phyloP scores from a whole-genome alignment of 2,329 filamentous ascomycete genomes.

The Aspergillus sp. region DNA sequence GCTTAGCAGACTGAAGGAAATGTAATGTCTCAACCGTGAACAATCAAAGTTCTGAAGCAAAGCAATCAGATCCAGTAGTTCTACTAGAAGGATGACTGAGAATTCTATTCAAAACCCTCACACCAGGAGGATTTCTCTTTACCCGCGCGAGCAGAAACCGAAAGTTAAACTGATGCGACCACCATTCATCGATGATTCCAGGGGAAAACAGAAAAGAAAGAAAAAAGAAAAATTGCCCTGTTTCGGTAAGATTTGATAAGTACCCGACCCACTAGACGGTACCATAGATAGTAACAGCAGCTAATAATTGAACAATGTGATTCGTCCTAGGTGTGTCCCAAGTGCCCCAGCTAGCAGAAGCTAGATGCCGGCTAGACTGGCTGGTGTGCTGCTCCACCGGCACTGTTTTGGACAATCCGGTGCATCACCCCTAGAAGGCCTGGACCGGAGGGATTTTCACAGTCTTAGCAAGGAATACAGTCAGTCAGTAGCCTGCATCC shows the following conservation, averaged over 20 bases:
- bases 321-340: constrained; percentile 1
- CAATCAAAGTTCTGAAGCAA: not conserved
- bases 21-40: not conserved
- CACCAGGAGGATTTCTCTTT: not conserved
- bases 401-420: not conserved
- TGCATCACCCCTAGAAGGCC: not conserved
- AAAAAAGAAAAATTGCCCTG: constrained; percentile 3
- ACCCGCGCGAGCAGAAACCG: not conserved
- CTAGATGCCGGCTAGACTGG: constrained; percentile 2
- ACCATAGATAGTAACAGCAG: constrained; percentile 10
- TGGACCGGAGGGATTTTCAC: not conserved
- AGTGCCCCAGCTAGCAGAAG: not conserved
- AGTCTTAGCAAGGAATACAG: too few relatives aligned
- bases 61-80: not conserved
- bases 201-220: not conserved
- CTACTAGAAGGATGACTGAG: not conserved
- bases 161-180: not conserved
- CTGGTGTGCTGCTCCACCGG: not conserved
- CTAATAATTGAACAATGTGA: constrained; percentile 10
- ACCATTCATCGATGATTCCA: not conserved
- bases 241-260: constrained; percentile 11
- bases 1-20: not conserved
- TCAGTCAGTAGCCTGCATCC: too few relatives aligned
- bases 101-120: not conserved
- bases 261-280: constrained; percentile 7